These are phyloP conservation scores for Microstegium vimineum DNA, from an alignment of 176 grass and related monocot species.

Conservation along the genomic window DNA sequence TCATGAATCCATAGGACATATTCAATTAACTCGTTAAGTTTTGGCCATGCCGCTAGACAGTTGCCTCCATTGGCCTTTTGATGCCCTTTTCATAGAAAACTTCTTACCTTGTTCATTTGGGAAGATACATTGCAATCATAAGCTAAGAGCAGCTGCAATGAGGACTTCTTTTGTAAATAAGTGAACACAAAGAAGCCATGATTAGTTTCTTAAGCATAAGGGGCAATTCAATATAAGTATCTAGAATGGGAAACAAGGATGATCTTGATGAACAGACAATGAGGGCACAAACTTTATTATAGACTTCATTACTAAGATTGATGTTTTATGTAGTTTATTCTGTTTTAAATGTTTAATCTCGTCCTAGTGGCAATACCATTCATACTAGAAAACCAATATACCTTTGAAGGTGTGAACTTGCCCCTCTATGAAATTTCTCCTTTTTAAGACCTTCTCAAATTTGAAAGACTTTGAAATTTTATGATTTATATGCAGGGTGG, in stretches of 20 bases:
- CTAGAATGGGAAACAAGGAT: background rate
- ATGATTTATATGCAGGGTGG: slow-evolving; percentile 42
- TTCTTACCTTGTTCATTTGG: background rate
- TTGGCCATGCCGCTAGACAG: too few relatives aligned
- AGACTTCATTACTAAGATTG: background rate
- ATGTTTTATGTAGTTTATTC: background rate
- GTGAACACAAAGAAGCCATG: background rate
- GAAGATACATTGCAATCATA: background rate
- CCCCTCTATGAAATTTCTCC: background rate
- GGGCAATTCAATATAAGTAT: background rate
- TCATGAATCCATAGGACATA: too few relatives aligned
- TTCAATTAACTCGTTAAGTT: too few relatives aligned
- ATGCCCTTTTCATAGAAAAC: too few relatives aligned
- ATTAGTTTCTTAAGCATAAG: background rate
- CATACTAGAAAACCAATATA: background rate
- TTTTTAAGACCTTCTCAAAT: background rate
- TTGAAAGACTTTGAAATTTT: background rate
- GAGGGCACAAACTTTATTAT: background rate
- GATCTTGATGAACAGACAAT: background rate
- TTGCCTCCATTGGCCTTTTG: too few relatives aligned
- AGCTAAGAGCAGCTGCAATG: background rate
- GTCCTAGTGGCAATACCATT: background rate
- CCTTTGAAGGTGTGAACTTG: background rate
- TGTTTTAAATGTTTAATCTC: background rate
- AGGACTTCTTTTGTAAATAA: background rate